Conservation (phyloP, 2,329 filamentous ascomycete genomes). For the Diaporthe velutina region DNA sequence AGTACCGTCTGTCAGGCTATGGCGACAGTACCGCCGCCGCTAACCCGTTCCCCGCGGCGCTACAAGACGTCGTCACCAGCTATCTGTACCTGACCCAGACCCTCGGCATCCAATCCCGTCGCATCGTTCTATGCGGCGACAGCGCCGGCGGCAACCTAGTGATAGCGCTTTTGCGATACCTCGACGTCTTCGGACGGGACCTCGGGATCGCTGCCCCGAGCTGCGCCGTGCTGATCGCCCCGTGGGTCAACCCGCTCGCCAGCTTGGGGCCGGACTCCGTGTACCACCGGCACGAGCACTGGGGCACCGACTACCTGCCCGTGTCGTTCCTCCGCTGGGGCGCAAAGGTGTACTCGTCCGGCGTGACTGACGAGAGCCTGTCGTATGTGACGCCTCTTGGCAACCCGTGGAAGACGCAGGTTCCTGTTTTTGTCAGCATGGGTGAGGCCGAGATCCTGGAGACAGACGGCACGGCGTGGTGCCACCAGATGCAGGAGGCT, state of each 20-base stretch:
- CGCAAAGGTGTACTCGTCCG: constrained; percentile 45
- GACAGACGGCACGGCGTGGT: neutral
- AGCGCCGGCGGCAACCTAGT: constrained; percentile 59
- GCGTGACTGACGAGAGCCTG: neutral
- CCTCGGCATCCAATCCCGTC: constrained; percentile 50
- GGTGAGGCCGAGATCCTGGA: constrained; percentile 13
- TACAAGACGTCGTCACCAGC: constrained; percentile 59
- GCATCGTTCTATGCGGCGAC: constrained; percentile 59
- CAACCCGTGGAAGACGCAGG: neutral
- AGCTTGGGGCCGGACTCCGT: constrained; percentile 38
- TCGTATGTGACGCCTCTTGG: neutral
- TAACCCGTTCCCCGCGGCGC: constrained; percentile 58
- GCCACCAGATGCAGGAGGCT: constrained; percentile 7
- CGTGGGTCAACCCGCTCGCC: constrained; percentile 40
- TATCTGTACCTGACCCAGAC: constrained; percentile 53
- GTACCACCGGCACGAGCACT: constrained; percentile 40
- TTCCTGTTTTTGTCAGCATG: constrained; percentile 4
- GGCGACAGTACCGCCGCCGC: constrained; percentile 38
- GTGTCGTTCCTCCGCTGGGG: constrained; percentile 56
- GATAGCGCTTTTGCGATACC: constrained; percentile 58
- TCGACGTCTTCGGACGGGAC: constrained; percentile 52
- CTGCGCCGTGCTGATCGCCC: constrained; percentile 52
- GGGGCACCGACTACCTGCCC: constrained; percentile 54
- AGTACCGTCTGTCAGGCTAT: constrained; percentile 59
- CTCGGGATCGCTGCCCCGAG: constrained; percentile 50